Evolutionary conservation across 768 basidiomycete species (phyloP).

Genomic region (Leccinellum luteum): DNA sequence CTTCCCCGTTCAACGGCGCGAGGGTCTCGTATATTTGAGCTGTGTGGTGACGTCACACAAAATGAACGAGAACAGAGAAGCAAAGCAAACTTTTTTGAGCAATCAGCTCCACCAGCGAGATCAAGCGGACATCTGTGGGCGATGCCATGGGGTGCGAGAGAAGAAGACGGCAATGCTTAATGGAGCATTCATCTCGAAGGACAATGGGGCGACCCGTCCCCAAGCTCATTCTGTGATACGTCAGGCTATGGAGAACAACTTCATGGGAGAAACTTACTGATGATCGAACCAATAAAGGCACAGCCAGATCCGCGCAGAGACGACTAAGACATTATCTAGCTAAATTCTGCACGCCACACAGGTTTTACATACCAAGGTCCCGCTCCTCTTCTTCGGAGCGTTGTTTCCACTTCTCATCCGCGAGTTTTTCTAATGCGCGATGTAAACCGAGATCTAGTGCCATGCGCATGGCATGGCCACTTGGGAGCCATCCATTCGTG

Average conservation of each 20-base stretch:
- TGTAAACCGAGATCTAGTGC: constrained; percentile 92
- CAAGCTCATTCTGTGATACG: constrained; percentile 69
- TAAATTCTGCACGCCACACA: not conserved
- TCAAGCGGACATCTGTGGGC: constrained; percentile 83
- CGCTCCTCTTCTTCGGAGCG: constrained; percentile 81
- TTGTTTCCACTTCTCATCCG: constrained; percentile 63
- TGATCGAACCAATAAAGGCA: constrained; percentile 97
- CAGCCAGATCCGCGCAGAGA: constrained; percentile 91
- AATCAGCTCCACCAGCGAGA: constrained; percentile 87
- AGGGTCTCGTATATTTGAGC: constrained; percentile 94
- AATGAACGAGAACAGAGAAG: not conserved
- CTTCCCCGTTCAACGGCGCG: constrained; percentile 79
- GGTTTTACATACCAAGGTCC: constrained; percentile 61
- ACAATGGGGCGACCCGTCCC: constrained; percentile 91
- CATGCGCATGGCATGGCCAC: constrained; percentile 96
- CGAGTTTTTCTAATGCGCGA: constrained; percentile 87
- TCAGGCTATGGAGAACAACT: constrained; percentile 7
- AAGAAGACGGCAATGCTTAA: constrained; percentile 79
- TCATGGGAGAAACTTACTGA: constrained; percentile 54
- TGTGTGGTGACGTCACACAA: constrained; percentile 29
- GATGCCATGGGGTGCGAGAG: constrained; percentile 85
- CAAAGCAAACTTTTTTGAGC: constrained; percentile 75
- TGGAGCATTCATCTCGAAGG: constrained; percentile 83
- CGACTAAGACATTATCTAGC: constrained; percentile 48
- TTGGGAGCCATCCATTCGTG: constrained; percentile 92